These are phyloP conservation scores for Cucumis sativus DNA, from an alignment of 306 rosid species.

Conservation along the genomic window Cucumber_9930_V3 NC_026655.2:22055001-22055500, in stretches of 20 bases:
- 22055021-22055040: slow-evolving; percentile 17
- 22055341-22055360: slow-evolving; percentile 88
- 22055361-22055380: slow-evolving; percentile 69
- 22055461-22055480: slow-evolving; percentile 53
- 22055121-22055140: slow-evolving; percentile 32
- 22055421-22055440: slow-evolving; percentile 78
- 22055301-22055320: slow-evolving; percentile 58
- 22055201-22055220: slow-evolving; percentile 53
- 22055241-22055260: slow-evolving; percentile 47
- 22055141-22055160: slow-evolving; percentile 20
- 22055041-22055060: slow-evolving; percentile 26
- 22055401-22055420: slow-evolving; percentile 65
- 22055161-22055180: slow-evolving; percentile 30
- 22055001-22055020: slow-evolving; percentile 35
- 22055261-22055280: slow-evolving; percentile 35
- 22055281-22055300: slow-evolving; percentile 56
- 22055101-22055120: slow-evolving; percentile 27
- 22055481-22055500: slow-evolving; percentile 76
- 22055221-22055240: slow-evolving; percentile 42
- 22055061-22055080: slow-evolving; percentile 20
- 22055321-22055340: slow-evolving; percentile 70
- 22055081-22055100: slow-evolving; percentile 14
- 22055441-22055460: slow-evolving; percentile 82
- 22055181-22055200: slow-evolving; percentile 62
- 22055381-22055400: slow-evolving; percentile 69